These are phyloP conservation scores for Zopfochytrium polystomum DNA, from an alignment of 371 early-diverging fungal genomes.

Conservation along the genomic window DNA sequence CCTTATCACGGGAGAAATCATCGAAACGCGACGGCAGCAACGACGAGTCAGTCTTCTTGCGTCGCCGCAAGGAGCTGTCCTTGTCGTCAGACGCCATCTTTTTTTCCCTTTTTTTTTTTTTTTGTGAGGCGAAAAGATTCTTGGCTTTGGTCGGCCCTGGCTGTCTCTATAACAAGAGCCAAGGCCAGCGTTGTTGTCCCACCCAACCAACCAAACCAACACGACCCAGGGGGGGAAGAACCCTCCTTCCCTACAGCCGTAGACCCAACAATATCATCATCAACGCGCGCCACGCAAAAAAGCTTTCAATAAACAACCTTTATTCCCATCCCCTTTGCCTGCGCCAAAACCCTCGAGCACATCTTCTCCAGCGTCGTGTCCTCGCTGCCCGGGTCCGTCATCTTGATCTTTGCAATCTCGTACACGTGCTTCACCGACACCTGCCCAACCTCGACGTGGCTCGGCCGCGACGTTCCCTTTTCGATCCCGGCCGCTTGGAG, in stretches of 20 bases:
- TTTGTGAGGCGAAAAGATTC: no score
- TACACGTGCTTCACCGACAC: constrained; percentile 90
- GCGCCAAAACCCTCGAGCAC: constrained; percentile 72
- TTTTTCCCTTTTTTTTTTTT: no score
- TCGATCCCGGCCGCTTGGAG: constrained; percentile 87
- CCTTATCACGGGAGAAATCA: no score
- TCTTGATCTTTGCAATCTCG: constrained; percentile 90
- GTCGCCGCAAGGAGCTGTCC: not conserved
- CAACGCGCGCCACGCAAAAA: no score
- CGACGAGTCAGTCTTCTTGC: constrained; percentile 1
- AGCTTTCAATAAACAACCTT: constrained; percentile 65
- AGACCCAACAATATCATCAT: no score
- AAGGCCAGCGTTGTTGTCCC: no score
- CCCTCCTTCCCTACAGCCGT: no score
- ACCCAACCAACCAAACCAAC: no score
- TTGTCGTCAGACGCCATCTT: no score
- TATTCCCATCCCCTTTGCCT: constrained; percentile 83
- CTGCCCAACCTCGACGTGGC: constrained; percentile 71
- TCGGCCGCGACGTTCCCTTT: constrained; percentile 71
- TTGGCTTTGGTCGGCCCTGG: no score
- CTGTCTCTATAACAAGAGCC: no score
- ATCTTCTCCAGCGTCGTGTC: constrained; percentile 70
- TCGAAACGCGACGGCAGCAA: not conserved
- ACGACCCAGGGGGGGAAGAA: no score
- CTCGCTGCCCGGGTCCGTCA: constrained; percentile 73